Evolutionary conservation across 495 filamentous ascomycete genomes (phyloP).

Genomic region (Daldinia concentrica): DNA sequence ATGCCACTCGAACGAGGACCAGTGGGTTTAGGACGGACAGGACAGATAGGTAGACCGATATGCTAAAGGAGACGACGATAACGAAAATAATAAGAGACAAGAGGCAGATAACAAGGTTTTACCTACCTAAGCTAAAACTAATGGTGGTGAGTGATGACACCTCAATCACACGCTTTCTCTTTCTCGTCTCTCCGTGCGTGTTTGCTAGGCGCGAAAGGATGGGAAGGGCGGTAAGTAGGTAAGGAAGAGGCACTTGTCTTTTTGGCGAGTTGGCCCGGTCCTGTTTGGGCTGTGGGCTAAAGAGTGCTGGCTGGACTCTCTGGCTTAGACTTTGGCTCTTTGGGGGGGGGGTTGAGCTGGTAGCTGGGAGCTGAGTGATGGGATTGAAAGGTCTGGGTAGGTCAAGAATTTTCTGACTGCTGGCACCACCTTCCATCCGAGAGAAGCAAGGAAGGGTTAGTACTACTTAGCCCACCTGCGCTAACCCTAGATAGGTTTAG

Average conservation of each 20-base stretch:
- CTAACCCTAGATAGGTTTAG: conserved; percentile 32
- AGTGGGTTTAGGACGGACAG: conserved; percentile 3
- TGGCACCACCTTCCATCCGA: conserved; percentile 29
- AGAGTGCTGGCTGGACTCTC: conserved; percentile 2
- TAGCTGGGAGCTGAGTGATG: conserved; percentile 10
- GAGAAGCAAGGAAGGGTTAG: conserved; percentile 30
- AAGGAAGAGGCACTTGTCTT: conserved; percentile 37
- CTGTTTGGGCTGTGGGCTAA: conserved; percentile 31
- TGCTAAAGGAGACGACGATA: background rate
- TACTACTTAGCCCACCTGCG: conserved; percentile 30
- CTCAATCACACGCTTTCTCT: conserved; percentile 5
- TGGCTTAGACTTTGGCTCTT: background rate
- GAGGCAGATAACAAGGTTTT: conserved; percentile 27
- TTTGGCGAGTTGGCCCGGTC: conserved; percentile 39
- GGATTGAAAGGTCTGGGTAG: conserved; percentile 37
- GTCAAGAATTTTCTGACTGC: conserved; percentile 39
- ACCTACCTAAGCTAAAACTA: conserved; percentile 41
- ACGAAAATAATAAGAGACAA: conserved; percentile 5
- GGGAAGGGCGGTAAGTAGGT: conserved; percentile 26
- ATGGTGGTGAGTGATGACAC: conserved; percentile 35
- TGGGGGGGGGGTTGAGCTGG: background rate
- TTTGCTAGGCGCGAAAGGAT: conserved; percentile 32
- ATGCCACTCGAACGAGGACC: conserved; percentile 2
- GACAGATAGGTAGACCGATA: background rate
- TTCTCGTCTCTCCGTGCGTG: conserved; percentile 16